Percentiles rank a stretch among this genome's conserved stretches.
Evolutionary conservation across 768 basidiomycete species (phyloP).

Genomic region (Russula vinacea): DNA sequence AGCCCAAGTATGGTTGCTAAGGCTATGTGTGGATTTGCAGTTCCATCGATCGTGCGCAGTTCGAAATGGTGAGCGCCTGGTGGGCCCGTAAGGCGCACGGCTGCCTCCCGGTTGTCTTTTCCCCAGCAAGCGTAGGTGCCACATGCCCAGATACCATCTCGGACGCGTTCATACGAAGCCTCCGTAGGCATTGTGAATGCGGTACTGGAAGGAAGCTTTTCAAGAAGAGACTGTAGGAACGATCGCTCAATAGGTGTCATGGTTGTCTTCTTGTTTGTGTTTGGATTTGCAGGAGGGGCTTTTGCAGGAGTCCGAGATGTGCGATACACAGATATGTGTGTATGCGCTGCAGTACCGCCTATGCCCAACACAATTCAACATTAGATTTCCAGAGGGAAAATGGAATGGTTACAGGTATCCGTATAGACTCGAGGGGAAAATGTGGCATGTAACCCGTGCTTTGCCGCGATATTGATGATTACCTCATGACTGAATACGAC

Average conservation of each 20-base stretch:
- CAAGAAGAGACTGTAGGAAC: conserved; percentile 62
- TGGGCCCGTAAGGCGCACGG: conserved; percentile 52
- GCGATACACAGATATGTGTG: conserved; percentile 62
- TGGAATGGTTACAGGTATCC: conserved; percentile 38
- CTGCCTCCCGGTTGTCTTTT: conserved; percentile 62
- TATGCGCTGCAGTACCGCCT: conserved; percentile 58
- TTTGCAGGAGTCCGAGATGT: conserved; percentile 26
- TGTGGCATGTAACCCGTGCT: conserved; percentile 63
- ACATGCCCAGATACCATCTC: conserved; percentile 66
- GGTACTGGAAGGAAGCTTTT: conserved; percentile 53
- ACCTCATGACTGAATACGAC: conserved; percentile 65
- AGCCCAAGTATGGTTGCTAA: conserved; percentile 54
- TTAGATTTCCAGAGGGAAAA: neutral
- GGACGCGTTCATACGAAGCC: conserved; percentile 61
- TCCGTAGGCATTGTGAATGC: conserved; percentile 57
- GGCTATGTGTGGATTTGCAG: conserved; percentile 59
- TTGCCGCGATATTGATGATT: conserved; percentile 60
- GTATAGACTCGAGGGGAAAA: conserved; percentile 55
- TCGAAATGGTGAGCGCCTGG: conserved; percentile 60
- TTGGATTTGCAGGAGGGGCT: conserved; percentile 18
- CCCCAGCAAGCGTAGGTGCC: conserved; percentile 72
- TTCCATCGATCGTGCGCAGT: conserved; percentile 58
- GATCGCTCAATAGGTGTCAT: conserved; percentile 48
- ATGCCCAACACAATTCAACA: neutral
- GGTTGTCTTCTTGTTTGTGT: conserved; percentile 30